phyloP scores from a whole-genome alignment of 495 filamentous ascomycete genomes.

The Podospora comata region DNA sequence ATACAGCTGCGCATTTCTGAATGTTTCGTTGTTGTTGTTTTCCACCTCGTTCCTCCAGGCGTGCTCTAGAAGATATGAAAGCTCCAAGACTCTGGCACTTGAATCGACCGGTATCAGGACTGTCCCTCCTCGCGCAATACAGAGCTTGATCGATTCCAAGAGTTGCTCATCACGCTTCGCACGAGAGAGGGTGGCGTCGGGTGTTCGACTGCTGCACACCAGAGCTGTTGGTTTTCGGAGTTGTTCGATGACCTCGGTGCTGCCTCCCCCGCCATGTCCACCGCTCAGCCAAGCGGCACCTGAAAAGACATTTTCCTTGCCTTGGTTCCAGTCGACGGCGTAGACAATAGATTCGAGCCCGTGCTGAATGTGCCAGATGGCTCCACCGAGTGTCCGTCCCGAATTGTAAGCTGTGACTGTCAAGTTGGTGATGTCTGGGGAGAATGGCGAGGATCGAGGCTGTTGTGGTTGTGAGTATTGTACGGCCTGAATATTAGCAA shows the following conservation, averaged over 20 bases:
- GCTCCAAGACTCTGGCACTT: constrained; percentile 86
- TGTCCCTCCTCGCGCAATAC: constrained; percentile 77
- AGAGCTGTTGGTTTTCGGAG: constrained; percentile 89
- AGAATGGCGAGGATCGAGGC: constrained; percentile 78
- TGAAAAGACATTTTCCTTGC: constrained; percentile 84
- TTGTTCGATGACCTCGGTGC: constrained; percentile 88
- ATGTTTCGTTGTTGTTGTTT: constrained; percentile 55
- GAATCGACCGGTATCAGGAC: constrained; percentile 95
- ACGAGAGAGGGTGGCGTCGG: constrained; percentile 62
- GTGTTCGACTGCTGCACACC: constrained; percentile 82
- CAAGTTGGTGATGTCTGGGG: constrained; percentile 83
- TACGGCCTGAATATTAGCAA: constrained; percentile 84
- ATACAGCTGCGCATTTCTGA: constrained; percentile 70
- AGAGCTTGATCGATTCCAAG: constrained; percentile 73
- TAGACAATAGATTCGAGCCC: constrained; percentile 96
- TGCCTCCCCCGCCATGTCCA: constrained; percentile 60
- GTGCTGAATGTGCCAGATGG: constrained; percentile 98
- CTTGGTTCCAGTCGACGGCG: constrained; percentile 96
- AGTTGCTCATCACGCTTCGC: constrained; percentile 82
- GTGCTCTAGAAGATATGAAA: constrained; percentile 88
- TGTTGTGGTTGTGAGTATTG: constrained; percentile 97
- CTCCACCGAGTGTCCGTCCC: constrained; percentile 91
- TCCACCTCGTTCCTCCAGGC: constrained; percentile 68
- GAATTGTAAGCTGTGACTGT: constrained; percentile 96
- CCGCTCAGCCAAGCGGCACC: constrained; percentile 92